Conservation (phyloP, 768 basidiomycete species). For the Mycena maculata region DNA sequence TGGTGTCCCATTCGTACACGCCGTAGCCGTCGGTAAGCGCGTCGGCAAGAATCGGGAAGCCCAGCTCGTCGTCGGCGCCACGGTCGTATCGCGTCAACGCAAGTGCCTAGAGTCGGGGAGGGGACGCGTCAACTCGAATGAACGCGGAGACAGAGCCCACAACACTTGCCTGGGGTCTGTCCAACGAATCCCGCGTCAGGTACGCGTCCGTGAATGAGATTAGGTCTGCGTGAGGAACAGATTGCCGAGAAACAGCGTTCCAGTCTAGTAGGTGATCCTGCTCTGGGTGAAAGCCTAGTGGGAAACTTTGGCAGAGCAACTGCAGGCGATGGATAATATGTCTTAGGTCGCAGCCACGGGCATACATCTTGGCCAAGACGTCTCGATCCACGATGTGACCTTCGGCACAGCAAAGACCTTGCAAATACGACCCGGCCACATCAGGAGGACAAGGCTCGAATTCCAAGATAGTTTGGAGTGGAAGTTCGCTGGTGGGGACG, state of each 20-base stretch:
- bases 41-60: conserved; percentile 53
- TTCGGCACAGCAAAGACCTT: conserved; percentile 68
- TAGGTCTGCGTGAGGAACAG: conserved; percentile 50
- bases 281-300: conserved; percentile 8
- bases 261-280: conserved; percentile 36
- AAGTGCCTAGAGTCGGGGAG: conserved; percentile 44
- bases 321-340: conserved; percentile 73
- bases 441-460: conserved; percentile 70
- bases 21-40: conserved; percentile 44
- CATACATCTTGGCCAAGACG: conserved; percentile 59
- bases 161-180: conserved; percentile 58
- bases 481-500: conserved; percentile 79
- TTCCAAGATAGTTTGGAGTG: conserved; percentile 75
- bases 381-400: conserved; percentile 59
- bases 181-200: conserved; percentile 51
- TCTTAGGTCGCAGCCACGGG: conserved; percentile 67
- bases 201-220: conserved; percentile 68
- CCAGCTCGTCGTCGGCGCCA: conserved; percentile 68
- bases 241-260: conserved; percentile 22
- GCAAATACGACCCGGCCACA: conserved; percentile 75
- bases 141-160: conserved; percentile 10
- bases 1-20: conserved; percentile 56
- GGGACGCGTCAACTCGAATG: conserved; percentile 23
- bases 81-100: conserved; percentile 48
- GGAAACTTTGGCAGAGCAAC: conserved; percentile 53